Evolutionary conservation across 2,329 filamentous ascomycete species (phyloP), one percentile per base, ranked within the genome.

Genomic region (Aspergillus latus): DNA sequence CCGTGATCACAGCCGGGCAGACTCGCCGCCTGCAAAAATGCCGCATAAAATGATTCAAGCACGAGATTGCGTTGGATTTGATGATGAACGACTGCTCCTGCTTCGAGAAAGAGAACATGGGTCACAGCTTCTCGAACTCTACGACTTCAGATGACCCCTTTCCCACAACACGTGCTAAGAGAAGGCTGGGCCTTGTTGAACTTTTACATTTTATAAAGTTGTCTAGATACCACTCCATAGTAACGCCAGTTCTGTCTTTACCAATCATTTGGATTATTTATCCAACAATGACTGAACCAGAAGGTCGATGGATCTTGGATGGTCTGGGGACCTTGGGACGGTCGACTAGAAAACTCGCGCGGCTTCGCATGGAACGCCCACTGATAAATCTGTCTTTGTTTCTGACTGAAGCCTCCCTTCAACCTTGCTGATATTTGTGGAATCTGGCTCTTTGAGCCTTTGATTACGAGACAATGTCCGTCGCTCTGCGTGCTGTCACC

Each of bases 21-120:
- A 57, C 2, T 58, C 59, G 6, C 70, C 5, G 32, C 62, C 74
- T 52, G 63, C 72, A 5, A 68, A 74, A 49, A 59, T 64, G 11
- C 71, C 73, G 29, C 70, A 71, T 40, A 74, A 78, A 45, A 61
- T 76, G 11, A 72, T 74, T 4, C 70, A 80, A 4, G 80, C 76
- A 39, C 73, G 79, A 59, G 80, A 81, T 50, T 93, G 88, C 84
- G 85, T 96, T 7, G 90, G 90, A 0, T 96, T 96, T 66, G 91
- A 96, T 66, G 90, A 96, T 43, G 90, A 96, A 72, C 91, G 91
- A 76, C 89, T 96, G n/a, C 87, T 96, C 59, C 85, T 96, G 42
- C 78, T 96, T 49, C 87, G 89, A 62, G 89, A 93, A 73, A 83
- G 84, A 61, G 77, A 76, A 28, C 78, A 83, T 28, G 89, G 89